These are phyloP conservation scores for Apium graveolens DNA, from an alignment of 129 eudicot species.

Conservation along the genomic window DNA sequence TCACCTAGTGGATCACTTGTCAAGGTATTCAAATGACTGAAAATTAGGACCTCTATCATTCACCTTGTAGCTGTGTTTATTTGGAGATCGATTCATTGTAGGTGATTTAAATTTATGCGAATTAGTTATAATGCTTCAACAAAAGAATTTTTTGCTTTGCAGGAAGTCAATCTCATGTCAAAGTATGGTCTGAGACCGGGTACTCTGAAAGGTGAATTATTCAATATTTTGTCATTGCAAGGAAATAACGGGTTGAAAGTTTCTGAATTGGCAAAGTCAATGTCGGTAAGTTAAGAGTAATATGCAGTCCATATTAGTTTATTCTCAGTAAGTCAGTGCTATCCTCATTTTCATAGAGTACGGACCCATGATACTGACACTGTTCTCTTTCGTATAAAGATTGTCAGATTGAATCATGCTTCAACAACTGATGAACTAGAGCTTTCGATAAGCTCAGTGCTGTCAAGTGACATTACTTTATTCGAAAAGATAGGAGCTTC, in stretches of 20 bases:
- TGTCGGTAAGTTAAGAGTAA: conserved; percentile 46
- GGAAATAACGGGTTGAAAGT: conserved; percentile 72
- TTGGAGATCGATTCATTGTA: not conserved
- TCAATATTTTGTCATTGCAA: conserved; percentile 42
- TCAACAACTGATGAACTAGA: conserved; percentile 42
- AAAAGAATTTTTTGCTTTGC: conserved; percentile 11
- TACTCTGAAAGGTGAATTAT: conserved; percentile 86
- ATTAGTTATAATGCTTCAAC: not conserved
- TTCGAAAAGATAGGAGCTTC: conserved; percentile 75
- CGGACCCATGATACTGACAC: conserved; percentile 5
- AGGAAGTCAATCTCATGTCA: conserved; percentile 63
- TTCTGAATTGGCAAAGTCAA: conserved; percentile 59
- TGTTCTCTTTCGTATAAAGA: conserved; percentile 37
- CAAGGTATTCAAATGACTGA: conserved; percentile 44
- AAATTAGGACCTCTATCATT: not conserved
- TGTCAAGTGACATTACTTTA: conserved; percentile 89
- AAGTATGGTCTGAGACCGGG: conserved; percentile 76
- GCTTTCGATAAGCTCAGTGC: conserved; percentile 44
- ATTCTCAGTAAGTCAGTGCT: not conserved
- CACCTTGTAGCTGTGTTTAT: not conserved
- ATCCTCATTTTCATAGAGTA: not conserved
- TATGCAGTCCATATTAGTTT: not conserved
- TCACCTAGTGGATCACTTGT: conserved; percentile 23
- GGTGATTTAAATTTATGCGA: not conserved
- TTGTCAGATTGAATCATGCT: conserved; percentile 56